Percentiles rank a stretch among this genome's conserved stretches.
Conservation (phyloP, 139 green algal genomes). For the Closterium sp. region DNA sequence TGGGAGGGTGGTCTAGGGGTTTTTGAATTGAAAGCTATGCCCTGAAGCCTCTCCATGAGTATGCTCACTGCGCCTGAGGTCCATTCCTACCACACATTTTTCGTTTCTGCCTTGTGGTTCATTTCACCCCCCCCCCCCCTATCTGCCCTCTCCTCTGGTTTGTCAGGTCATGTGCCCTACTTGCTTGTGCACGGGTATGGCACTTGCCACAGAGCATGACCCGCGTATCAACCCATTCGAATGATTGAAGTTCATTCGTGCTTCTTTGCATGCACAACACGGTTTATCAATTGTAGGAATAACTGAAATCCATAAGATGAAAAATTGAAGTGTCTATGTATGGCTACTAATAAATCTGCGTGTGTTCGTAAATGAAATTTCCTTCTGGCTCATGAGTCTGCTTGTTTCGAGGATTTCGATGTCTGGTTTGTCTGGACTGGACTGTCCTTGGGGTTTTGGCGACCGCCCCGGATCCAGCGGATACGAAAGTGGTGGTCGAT, state of each 20-base stretch:
- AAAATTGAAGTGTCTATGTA: background rate
- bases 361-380: no score
- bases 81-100: background rate
- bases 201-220: slow-evolving; percentile 90
- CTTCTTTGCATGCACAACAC: background rate
- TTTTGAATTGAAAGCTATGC: no score
- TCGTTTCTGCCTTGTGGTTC: no score
- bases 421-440: background rate
- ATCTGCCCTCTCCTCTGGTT: no score
- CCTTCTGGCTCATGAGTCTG: background rate
- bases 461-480: background rate
- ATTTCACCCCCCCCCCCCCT: no score
- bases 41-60: no score
- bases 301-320: background rate
- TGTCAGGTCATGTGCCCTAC: slow-evolving; percentile 98
- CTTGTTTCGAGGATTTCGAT: background rate
- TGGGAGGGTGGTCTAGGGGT: no score
- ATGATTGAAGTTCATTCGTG: background rate
- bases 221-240: slow-evolving; percentile 84
- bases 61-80: no score
- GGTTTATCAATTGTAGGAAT: background rate
- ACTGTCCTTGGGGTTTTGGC: background rate
- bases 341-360: background rate
- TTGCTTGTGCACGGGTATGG: slow-evolving; percentile 93
- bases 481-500: background rate